phyloP scores from a whole-genome alignment of 2,329 filamentous ascomycete species.

The Penicillium capsulatum region DNA sequence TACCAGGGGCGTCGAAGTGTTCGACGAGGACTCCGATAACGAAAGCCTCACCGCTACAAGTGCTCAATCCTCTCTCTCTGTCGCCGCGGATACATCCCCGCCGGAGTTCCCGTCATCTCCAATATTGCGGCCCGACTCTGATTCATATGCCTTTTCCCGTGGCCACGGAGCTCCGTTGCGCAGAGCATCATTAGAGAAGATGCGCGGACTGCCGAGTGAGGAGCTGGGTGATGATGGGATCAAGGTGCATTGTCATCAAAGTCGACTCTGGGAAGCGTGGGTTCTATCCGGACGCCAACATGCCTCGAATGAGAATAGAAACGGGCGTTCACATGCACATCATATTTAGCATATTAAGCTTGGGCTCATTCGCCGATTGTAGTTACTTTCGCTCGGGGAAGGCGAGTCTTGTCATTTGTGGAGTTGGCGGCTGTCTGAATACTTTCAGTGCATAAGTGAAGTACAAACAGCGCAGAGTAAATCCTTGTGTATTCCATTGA shows the following conservation, averaged over 20 bases:
- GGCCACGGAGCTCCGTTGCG: slow-evolving; percentile 8
- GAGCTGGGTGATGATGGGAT: slow-evolving; percentile 38
- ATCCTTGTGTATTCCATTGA: too few species aligned
- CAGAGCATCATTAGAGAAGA: slow-evolving; percentile 20
- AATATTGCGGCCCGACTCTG: neutral
- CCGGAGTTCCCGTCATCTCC: slow-evolving; percentile 4
- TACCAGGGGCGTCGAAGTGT: slow-evolving; percentile 17
- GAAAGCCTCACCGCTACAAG: neutral
- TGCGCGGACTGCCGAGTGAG: slow-evolving; percentile 27
- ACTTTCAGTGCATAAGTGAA: neutral
- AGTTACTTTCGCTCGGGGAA: too few species aligned
- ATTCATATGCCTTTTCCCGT: neutral
- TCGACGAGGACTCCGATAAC: slow-evolving; percentile 6
- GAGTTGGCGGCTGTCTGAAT: slow-evolving; percentile 16
- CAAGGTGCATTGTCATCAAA: slow-evolving; percentile 31
- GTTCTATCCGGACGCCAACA: slow-evolving; percentile 24
- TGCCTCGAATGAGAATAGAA: slow-evolving; percentile 2
- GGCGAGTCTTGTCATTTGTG: neutral
- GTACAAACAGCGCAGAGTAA: too few species aligned
- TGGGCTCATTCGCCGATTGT: too few species aligned
- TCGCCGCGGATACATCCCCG: slow-evolving; percentile 16
- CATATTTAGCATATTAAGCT: neutral
- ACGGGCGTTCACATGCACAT: slow-evolving; percentile 3
- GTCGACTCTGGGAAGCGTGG: slow-evolving; percentile 39
- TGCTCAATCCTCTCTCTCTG: slow-evolving; percentile 13